Percentiles rank a stretch among this genome's conserved stretches.
These are phyloP conservation scores for Hypoxylon rubiginosum DNA, from an alignment of 2,329 filamentous ascomycete species.

Conservation along the genomic window DNA sequence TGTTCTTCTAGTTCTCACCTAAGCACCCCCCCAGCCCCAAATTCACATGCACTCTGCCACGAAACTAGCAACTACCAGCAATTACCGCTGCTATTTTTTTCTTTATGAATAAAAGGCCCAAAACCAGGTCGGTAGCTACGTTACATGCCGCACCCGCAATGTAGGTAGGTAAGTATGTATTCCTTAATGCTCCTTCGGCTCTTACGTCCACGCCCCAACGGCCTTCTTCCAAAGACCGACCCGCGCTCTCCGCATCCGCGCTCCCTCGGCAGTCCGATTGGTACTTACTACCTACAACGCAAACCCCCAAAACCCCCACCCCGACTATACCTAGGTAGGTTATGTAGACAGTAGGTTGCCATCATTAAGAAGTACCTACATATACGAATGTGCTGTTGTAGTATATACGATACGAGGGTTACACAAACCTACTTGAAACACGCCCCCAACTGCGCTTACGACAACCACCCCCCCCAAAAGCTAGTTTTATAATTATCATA, in stretches of 20 bases:
- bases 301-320: neutral
- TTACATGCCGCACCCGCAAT: neutral
- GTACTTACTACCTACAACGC: neutral
- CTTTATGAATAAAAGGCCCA: neutral
- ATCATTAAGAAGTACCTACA: neutral
- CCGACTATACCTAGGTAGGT: too few species aligned
- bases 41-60: neutral
- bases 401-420: neutral
- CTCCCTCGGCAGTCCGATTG: neutral
- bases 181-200: neutral
- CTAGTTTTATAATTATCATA: too few species aligned
- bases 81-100: neutral
- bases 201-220: neutral
- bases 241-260: neutral
- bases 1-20: constrained; percentile 6
- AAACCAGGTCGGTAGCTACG: neutral
- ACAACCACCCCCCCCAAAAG: too few species aligned
- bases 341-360: too few species aligned
- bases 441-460: neutral
- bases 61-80: neutral
- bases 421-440: neutral
- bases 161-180: too few species aligned
- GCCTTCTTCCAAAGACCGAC: too few species aligned
- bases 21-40: neutral
- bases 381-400: neutral